These are phyloP conservation scores for Aspergillus jensenii DNA, from an alignment of 2,329 filamentous ascomycete species.

Conservation along the genomic window DNA sequence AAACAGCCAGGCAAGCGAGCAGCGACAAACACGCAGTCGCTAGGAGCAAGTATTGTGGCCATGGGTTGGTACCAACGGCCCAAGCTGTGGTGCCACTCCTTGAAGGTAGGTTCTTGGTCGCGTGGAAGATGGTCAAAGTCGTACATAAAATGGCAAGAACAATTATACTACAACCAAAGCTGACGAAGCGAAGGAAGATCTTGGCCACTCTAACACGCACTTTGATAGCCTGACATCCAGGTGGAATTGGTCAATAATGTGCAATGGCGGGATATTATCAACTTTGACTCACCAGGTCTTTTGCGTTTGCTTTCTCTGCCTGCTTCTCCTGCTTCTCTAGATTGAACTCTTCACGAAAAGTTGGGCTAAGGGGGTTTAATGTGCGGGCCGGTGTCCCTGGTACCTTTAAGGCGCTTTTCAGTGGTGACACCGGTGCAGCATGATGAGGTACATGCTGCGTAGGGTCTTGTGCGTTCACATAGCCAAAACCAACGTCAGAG, in stretches of 20 bases:
- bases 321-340: slow-evolving; percentile 79
- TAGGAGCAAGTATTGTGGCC: slow-evolving; percentile 87
- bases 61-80: slow-evolving; percentile 74
- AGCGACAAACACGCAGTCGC: slow-evolving; percentile 78
- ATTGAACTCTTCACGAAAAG: slow-evolving; percentile 82
- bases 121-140: slow-evolving; percentile 90
- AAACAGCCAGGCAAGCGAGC: slow-evolving; percentile 72
- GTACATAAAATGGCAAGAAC: slow-evolving; percentile 85
- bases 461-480: slow-evolving; percentile 64
- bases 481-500: slow-evolving; percentile 89
- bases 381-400: slow-evolving; percentile 76
- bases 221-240: slow-evolving; percentile 73
- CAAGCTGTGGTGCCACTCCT: slow-evolving; percentile 83
- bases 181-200: slow-evolving; percentile 89
- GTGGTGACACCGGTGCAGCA: slow-evolving; percentile 71
- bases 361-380: slow-evolving; percentile 83
- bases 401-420: slow-evolving; percentile 87
- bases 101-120: slow-evolving; percentile 71
- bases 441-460: slow-evolving; percentile 51
- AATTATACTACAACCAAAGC: slow-evolving; percentile 95
- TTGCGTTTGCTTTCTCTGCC: slow-evolving; percentile 83
- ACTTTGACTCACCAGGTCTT: slow-evolving; percentile 71
- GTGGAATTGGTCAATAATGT: background rate
- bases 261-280: background rate
- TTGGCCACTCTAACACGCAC: slow-evolving; percentile 89